These are phyloP conservation scores for Litchi chinensis DNA, from an alignment of 345 rosid species.

Conservation along the genomic window DNA sequence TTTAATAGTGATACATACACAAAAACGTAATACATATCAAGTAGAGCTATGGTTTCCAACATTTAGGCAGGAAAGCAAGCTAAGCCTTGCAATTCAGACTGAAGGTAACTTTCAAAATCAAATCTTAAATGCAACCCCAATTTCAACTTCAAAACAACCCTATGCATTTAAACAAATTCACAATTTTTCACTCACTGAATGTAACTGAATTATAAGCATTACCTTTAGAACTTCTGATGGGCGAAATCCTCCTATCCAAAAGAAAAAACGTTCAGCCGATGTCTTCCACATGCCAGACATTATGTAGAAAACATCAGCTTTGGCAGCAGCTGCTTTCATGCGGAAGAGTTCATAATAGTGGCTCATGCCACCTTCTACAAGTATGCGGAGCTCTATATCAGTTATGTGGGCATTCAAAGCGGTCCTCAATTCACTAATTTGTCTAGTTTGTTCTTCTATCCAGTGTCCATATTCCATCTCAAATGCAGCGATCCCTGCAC, in stretches of 20 bases:
- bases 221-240: constrained; percentile 98
- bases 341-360: constrained; percentile 85
- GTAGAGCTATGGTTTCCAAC: neutral
- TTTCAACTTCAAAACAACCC: too few species aligned
- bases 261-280: constrained; percentile 84
- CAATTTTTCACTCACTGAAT: neutral
- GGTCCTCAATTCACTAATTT: constrained; percentile 54
- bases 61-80: constrained; percentile 4
- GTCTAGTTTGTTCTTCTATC: constrained; percentile 79
- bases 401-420: constrained; percentile 62
- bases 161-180: neutral
- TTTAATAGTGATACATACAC: neutral
- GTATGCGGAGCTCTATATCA: constrained; percentile 61
- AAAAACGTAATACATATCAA: neutral
- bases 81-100: neutral
- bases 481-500: constrained; percentile 69
- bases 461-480: constrained; percentile 89
- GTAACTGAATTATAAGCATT: constrained; percentile 3
- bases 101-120: too few species aligned
- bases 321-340: constrained; percentile 77
- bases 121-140: neutral
- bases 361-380: constrained; percentile 66
- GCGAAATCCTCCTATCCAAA: constrained; percentile 95
- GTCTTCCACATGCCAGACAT: constrained; percentile 93
- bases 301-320: constrained; percentile 76